Base-by-base conservation (phyloP, 1,139 yeast species). In the Protomyces lactucae-debilis region DNA sequence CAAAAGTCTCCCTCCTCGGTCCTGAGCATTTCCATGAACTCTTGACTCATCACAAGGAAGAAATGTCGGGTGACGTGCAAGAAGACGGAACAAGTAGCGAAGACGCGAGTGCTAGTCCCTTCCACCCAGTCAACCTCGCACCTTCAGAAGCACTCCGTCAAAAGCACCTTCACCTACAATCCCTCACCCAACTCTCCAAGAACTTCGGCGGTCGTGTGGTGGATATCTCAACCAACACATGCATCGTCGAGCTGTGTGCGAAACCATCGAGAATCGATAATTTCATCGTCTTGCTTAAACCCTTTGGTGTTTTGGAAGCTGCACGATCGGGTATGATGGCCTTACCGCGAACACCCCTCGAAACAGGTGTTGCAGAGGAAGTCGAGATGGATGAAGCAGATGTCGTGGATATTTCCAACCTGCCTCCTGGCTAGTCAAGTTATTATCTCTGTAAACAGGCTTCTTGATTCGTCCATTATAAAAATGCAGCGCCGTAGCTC, bases 271-370 rank as follows among this genome's bases (percentile, higher is more conserved):
- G 97, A 76, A 83, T 93, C 68, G 81, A 93, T 55, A 85, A 95
- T 52, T 91, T 91, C 76, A 83, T 93, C 74, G 89, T 88, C 70
- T 83, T 93, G 73, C 82, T 92, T 73, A 95, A 90, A 74, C 99
- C 99, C 60, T 93, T 93, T 74, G 99, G 99, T 72, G 86, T 93
- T 67, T 82, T 93, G 75, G 99, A 93, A 78, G 87, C 93, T 71
- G 97, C 98, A 57, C 85, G 99, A 78, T 87, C 96, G 28, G 99
- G 99, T 78, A 90, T 92, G 96, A 90, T 93, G 91, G 99, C 98
- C 9, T 82, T 93, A 73, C 96, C 98, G 73, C 86, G 98, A 82
- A 90, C 98, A 60, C 97, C 97, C 59, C 79, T 90, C 72, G 86
- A 82, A 66, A 71, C 72, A 40, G 82, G 81, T 66, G 76, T 77